phyloP scores from a whole-genome alignment of 2,329 filamentous ascomycete species.

The Myriosclerotinia curreyana region DNA sequence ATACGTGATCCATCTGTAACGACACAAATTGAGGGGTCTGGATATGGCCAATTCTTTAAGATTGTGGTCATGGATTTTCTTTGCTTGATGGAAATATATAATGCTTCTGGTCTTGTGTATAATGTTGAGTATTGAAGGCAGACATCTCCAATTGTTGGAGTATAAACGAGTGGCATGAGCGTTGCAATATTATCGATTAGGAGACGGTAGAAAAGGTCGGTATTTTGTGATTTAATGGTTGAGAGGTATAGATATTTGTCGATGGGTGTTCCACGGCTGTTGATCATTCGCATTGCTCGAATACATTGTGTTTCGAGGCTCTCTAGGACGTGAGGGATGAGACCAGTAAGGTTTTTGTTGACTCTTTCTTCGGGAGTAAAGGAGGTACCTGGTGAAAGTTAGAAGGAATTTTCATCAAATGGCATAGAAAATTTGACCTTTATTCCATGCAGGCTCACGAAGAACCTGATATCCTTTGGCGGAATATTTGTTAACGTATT shows the following conservation, averaged over 20 bases:
- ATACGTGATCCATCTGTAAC: slow-evolving; percentile 94
- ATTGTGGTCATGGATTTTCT: slow-evolving; percentile 85
- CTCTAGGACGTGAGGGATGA: slow-evolving; percentile 63
- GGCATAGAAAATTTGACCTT: slow-evolving; percentile 43
- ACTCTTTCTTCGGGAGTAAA: slow-evolving; percentile 63
- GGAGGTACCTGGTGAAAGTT: slow-evolving; percentile 51
- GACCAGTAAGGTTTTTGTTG: slow-evolving; percentile 62
- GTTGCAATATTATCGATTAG: slow-evolving; percentile 74
- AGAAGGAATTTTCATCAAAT: slow-evolving; percentile 10
- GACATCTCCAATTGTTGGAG: slow-evolving; percentile 89
- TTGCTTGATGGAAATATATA: slow-evolving; percentile 96
- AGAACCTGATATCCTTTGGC: slow-evolving; percentile 61
- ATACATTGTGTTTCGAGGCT: slow-evolving; percentile 57
- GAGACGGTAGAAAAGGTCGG: slow-evolving; percentile 79
- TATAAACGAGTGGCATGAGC: slow-evolving; percentile 82
- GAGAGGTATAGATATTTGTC: slow-evolving; percentile 85
- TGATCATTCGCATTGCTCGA: slow-evolving; percentile 71
- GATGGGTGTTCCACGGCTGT: slow-evolving; percentile 64
- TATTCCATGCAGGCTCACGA: slow-evolving; percentile 62
- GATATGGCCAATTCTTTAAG: slow-evolving; percentile 88
- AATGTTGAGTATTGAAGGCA: slow-evolving; percentile 95
- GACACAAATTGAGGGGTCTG: slow-evolving; percentile 89
- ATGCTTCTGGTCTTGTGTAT: slow-evolving; percentile 89
- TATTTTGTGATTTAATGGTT: slow-evolving; percentile 69
- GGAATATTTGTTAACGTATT: slow-evolving; percentile 51